Conservation (phyloP, 345 rosid genomes). For the Brassica rapa region DNA sequence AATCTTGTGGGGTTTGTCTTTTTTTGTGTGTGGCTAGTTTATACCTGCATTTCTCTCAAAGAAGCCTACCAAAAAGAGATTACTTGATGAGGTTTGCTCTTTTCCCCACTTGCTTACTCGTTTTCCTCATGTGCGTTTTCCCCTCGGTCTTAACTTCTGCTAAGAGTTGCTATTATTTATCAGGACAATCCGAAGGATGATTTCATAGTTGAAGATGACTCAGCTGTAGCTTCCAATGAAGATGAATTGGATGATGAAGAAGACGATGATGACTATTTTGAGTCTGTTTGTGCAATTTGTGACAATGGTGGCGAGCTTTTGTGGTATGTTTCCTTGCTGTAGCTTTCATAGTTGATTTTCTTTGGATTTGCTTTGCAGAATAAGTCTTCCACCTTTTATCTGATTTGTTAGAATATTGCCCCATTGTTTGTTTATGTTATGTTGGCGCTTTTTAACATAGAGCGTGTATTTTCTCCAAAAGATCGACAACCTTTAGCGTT, state of each 20-base stretch:
- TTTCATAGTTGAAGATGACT: slow-evolving; percentile 69
- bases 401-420: slow-evolving; percentile 2
- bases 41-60: slow-evolving; percentile 58
- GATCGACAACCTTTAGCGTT: slow-evolving; percentile 1
- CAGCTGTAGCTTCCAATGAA: slow-evolving; percentile 42
- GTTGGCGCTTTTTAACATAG: neutral
- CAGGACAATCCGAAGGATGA: slow-evolving; percentile 49
- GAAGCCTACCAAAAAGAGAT: slow-evolving; percentile 58
- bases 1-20: slow-evolving; percentile 4
- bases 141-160: slow-evolving; percentile 21
- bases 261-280: slow-evolving; percentile 53
- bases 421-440: neutral
- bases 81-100: slow-evolving; percentile 59
- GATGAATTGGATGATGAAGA: slow-evolving; percentile 49
- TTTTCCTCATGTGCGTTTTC: slow-evolving; percentile 22
- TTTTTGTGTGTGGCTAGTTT: slow-evolving; percentile 53
- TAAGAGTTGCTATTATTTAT: slow-evolving; percentile 13
- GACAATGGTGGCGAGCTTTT: slow-evolving; percentile 81
- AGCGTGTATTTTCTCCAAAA: neutral
- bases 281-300: slow-evolving; percentile 80
- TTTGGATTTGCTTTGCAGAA: slow-evolving; percentile 18
- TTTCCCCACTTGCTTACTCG: slow-evolving; percentile 3
- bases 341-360: neutral
- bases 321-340: slow-evolving; percentile 52
- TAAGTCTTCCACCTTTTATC: slow-evolving; percentile 11